Conservation (phyloP, 2,329 filamentous ascomycete genomes). For the Parastagonospora nodorum region DNA sequence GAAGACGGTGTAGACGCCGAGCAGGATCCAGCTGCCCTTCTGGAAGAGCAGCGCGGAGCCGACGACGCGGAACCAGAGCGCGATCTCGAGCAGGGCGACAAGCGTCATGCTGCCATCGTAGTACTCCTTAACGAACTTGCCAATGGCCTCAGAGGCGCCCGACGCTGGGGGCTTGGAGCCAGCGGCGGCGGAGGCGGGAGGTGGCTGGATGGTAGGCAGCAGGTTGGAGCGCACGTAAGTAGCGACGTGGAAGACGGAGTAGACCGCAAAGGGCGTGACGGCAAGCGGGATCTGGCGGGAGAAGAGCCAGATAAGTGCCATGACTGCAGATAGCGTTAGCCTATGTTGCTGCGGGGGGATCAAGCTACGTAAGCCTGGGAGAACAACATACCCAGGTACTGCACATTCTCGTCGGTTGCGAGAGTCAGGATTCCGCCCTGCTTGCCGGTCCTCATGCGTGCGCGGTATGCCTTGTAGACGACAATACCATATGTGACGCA, state of each 20-base stretch:
- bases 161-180: slow-evolving; percentile 63
- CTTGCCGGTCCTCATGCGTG: slow-evolving; percentile 76
- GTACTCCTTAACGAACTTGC: slow-evolving; percentile 95
- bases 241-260: slow-evolving; percentile 97
- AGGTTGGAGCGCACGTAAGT: slow-evolving; percentile 95
- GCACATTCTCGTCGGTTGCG: slow-evolving; percentile 90
- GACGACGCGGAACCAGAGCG: slow-evolving; percentile 82
- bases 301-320: slow-evolving; percentile 95
- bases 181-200: slow-evolving; percentile 55
- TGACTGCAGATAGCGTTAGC: slow-evolving; percentile 60
- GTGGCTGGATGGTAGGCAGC: slow-evolving; percentile 81
- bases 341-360: slow-evolving; percentile 15
- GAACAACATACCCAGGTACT: slow-evolving; percentile 82
- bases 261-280: slow-evolving; percentile 91
- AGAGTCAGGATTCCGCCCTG: slow-evolving; percentile 69
- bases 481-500: slow-evolving; percentile 96
- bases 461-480: slow-evolving; percentile 95
- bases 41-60: slow-evolving; percentile 84
- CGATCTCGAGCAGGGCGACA: slow-evolving; percentile 85
- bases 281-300: slow-evolving; percentile 87
- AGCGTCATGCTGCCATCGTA: slow-evolving; percentile 96
- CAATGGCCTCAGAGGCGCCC: slow-evolving; percentile 79
- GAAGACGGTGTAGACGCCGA: slow-evolving; percentile 87
- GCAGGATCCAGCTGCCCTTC: slow-evolving; percentile 86
- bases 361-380: not conserved